Evolutionary conservation across 148 eudicot genomes (phyloP).

Genomic region (Rhododendron ferrugineum): DNA sequence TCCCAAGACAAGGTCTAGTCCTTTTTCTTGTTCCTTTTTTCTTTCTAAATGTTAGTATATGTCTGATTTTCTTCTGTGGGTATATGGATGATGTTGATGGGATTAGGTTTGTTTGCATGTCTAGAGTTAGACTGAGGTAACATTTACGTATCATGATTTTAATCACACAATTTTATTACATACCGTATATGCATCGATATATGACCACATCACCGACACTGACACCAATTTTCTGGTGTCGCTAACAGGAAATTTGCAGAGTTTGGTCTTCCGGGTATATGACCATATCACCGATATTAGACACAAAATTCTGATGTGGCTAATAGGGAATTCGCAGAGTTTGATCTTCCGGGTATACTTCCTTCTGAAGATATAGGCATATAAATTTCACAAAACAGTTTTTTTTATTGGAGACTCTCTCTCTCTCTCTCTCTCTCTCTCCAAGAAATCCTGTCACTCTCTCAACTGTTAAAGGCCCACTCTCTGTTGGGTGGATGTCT

Average conservation of each 20-base stretch:
- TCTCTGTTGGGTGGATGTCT: not conserved
- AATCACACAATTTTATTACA: not conserved
- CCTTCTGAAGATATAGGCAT: conserved; percentile 5
- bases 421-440: conserved; percentile 6
- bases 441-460: not conserved
- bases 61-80: not conserved
- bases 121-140: conserved; percentile 39
- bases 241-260: not conserved
- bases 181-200: not conserved
- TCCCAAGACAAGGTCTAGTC: not conserved
- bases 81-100: conserved; percentile 22
- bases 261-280: not conserved
- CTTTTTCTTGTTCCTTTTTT: not conserved
- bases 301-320: not conserved
- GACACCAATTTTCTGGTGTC: not conserved
- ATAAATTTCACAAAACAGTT: not conserved
- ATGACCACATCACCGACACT: not conserved
- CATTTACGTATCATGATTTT: not conserved
- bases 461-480: not conserved
- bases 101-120: conserved; percentile 24
- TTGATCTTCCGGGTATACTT: conserved; percentile 23
- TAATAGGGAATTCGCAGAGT: conserved; percentile 11
- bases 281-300: not conserved
- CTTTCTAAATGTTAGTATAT: not conserved
- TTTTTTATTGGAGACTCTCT: conserved; percentile 1